Evolutionary conservation across 805 yeast genomes (phyloP).

Genomic region (Torulaspora maleeae): DNA sequence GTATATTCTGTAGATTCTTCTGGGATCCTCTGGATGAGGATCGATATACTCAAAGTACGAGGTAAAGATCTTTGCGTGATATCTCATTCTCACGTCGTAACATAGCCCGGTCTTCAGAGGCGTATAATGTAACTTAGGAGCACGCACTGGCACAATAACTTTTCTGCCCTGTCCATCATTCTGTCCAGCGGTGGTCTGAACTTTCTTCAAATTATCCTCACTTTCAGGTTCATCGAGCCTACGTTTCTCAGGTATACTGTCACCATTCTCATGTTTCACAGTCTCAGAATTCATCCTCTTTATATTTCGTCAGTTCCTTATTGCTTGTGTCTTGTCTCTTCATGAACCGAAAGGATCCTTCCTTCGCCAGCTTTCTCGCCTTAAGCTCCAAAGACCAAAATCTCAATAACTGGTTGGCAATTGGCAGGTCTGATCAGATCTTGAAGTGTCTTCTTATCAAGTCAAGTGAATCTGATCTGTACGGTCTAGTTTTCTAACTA

Average conservation of each 20-base stretch:
- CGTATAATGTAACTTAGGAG: conserved; percentile 64
- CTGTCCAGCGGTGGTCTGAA: background rate
- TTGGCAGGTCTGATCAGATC: background rate
- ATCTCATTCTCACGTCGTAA: conserved; percentile 95
- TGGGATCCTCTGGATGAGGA: conserved; percentile 98
- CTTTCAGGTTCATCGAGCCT: conserved; percentile 12
- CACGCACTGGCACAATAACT: conserved; percentile 51
- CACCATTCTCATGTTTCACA: conserved; percentile 7
- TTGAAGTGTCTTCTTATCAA: background rate
- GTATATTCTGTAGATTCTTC: conserved; percentile 90
- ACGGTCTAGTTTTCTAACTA: background rate
- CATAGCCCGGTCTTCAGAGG: conserved; percentile 89
- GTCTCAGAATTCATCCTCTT: conserved; percentile 5
- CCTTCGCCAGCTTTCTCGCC: background rate
- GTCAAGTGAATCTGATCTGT: background rate
- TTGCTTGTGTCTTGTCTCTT: background rate
- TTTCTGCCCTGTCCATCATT: conserved; percentile 29
- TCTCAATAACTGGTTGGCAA: background rate
- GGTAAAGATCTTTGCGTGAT: conserved; percentile 91
- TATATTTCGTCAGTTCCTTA: background rate
- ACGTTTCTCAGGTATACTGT: conserved; percentile 8
- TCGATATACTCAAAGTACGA: conserved; percentile 91
- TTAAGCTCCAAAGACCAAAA: background rate
- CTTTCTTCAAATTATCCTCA: conserved; percentile 2
- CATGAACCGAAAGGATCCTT: background rate